Conservation (phyloP, 805 yeast genomes). For the Alloascoidea hylecoeti region DNA sequence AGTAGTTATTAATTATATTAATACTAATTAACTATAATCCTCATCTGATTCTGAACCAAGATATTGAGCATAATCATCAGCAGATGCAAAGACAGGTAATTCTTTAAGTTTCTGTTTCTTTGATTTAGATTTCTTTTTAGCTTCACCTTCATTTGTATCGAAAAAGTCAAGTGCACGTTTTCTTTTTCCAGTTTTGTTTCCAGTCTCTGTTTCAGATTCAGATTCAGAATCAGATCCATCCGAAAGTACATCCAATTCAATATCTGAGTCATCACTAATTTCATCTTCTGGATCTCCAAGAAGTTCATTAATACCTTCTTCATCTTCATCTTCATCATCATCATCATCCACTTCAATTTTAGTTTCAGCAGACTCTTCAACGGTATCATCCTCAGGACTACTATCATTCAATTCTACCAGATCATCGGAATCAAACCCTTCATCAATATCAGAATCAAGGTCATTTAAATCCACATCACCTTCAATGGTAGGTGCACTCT, state of each 20-base stretch:
- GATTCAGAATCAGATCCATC: constrained; percentile 12
- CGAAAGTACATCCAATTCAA: constrained; percentile 4
- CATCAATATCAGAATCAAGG: constrained; percentile 21
- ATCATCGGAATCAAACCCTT: constrained; percentile 33
- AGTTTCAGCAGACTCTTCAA: constrained; percentile 17
- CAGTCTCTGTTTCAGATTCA: constrained; percentile 11
- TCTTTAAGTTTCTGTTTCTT: constrained; percentile 47
- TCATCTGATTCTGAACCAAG: constrained; percentile 52
- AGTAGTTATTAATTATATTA: too few species aligned
- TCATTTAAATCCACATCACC: constrained; percentile 28
- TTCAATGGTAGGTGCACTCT: constrained; percentile 60
- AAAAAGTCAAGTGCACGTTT: constrained; percentile 16
- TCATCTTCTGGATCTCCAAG: constrained; percentile 19
- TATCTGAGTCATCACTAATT: constrained; percentile 12
- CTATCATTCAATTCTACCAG: constrained; percentile 43
- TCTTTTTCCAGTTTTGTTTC: constrained; percentile 14
- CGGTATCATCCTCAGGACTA: constrained; percentile 47
- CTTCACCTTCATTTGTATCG: constrained; percentile 15
- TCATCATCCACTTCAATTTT: constrained; percentile 15
- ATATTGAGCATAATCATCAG: constrained; percentile 71
- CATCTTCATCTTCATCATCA: constrained; percentile 15
- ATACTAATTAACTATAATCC: constrained; percentile 7
- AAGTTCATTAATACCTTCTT: constrained; percentile 14
- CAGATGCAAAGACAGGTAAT: constrained; percentile 79
- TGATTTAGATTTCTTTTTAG: constrained; percentile 18